These are phyloP conservation scores for Entomortierella parvispora DNA, from an alignment of 192 early-diverging fungal genomes.

Conservation along the genomic window DNA sequence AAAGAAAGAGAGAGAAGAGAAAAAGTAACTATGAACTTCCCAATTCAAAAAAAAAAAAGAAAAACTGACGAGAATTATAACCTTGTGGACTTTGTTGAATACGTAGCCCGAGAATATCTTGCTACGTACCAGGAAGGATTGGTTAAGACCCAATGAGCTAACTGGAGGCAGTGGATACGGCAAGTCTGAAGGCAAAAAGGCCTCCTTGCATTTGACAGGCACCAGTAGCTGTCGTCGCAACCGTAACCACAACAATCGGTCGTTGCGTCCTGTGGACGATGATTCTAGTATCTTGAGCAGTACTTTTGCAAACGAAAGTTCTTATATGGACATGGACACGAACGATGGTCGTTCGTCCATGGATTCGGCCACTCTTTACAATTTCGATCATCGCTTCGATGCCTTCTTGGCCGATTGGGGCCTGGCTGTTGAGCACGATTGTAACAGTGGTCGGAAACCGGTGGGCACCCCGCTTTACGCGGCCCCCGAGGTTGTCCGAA, in stretches of 20 bases:
- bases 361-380: conserved; percentile 41
- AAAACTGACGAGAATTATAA: neutral
- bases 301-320: conserved; percentile 23
- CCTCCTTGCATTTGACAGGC: neutral
- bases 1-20: neutral
- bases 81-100: neutral
- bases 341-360: conserved; percentile 33
- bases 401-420: conserved; percentile 49
- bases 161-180: neutral
- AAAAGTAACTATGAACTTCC: neutral
- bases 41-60: neutral
- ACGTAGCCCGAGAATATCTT: conserved; percentile 48
- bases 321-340: conserved; percentile 16
- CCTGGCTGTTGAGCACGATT: conserved; percentile 46
- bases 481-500: conserved; percentile 44
- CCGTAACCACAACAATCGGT: conserved; percentile 4
- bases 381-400: conserved; percentile 41
- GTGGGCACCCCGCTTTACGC: conserved; percentile 47
- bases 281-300: conserved; percentile 25
- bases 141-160: conserved; percentile 13
- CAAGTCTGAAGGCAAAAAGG: neutral
- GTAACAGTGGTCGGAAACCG: conserved; percentile 36
- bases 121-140: conserved; percentile 30
- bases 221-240: neutral
- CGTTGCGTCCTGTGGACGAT: conserved; percentile 8